Conservation (phyloP, 176 grass and related monocot species). For the barley (Hordeum vulgare) region DNA sequence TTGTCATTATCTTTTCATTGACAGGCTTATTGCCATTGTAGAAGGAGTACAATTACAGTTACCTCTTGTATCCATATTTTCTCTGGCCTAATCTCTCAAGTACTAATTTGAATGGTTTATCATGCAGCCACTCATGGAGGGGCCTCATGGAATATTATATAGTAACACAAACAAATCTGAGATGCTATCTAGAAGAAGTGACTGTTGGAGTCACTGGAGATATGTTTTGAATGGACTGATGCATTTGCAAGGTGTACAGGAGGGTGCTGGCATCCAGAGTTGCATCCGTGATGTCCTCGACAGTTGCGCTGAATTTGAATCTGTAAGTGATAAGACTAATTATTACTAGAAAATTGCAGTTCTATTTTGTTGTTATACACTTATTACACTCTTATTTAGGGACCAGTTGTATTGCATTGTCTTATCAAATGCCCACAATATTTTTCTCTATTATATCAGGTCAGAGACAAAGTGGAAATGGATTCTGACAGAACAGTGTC, state of each 20-base stretch:
- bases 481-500: constrained; percentile 16
- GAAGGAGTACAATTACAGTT: neutral
- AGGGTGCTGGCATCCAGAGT: constrained; percentile 57
- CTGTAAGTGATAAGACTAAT: constrained; percentile 14
- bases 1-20: constrained; percentile 2
- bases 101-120: constrained; percentile 6
- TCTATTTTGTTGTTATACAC: constrained; percentile 6
- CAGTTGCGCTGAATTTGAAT: constrained; percentile 24
- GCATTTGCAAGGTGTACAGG: constrained; percentile 39
- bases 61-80: constrained; percentile 9
- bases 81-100: constrained; percentile 6
- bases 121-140: constrained; percentile 16
- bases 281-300: constrained; percentile 46
- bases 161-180: constrained; percentile 20
- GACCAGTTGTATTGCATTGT: neutral
- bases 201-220: constrained; percentile 46
- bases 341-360: constrained; percentile 9
- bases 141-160: constrained; percentile 1
- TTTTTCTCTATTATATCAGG: constrained; percentile 35
- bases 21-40: constrained; percentile 11
- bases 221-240: constrained; percentile 45
- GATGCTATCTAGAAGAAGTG: constrained; percentile 28
- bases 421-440: neutral
- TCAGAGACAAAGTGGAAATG: constrained; percentile 23
- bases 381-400: constrained; percentile 11